A percentile compares a stretch with the other conserved stretches of the same genome.
Conservation (phyloP, 148 eudicot genomes). For the Limonium bicolor region DNA sequence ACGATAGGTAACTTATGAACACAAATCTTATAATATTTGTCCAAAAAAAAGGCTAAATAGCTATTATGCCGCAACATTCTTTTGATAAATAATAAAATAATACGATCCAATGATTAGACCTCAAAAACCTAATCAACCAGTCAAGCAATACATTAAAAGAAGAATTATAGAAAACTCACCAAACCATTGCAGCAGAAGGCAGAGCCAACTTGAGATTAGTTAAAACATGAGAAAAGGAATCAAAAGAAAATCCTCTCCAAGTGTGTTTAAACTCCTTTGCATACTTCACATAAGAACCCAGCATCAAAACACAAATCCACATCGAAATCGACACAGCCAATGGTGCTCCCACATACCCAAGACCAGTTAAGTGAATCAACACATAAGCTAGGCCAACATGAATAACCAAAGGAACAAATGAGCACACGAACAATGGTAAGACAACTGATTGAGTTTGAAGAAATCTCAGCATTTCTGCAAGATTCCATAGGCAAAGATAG, state of each 20-base stretch:
- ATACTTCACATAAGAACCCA: constrained; percentile 23
- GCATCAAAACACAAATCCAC: constrained; percentile 43
- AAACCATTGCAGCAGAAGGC: constrained; percentile 87
- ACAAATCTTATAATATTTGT: background rate
- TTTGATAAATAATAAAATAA: constrained; percentile 3
- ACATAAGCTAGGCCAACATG: constrained; percentile 31
- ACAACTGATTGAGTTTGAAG: constrained; percentile 72
- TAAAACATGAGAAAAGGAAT: constrained; percentile 26
- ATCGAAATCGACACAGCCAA: constrained; percentile 54
- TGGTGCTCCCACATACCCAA: constrained; percentile 55
- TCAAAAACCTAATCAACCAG: too few species aligned
- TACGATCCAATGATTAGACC: too few species aligned
- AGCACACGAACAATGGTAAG: constrained; percentile 37
- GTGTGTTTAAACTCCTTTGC: constrained; percentile 29
- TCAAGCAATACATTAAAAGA: background rate
- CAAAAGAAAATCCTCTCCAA: constrained; percentile 45
- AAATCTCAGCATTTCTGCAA: constrained; percentile 62
- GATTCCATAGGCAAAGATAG: constrained; percentile 43
- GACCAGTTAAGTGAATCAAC: constrained; percentile 28
- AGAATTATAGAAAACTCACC: constrained; percentile 30
- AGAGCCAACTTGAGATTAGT: constrained; percentile 44
- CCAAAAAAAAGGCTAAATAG: background rate
- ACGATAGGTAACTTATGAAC: background rate
- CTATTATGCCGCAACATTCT: too few species aligned
- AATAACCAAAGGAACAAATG: constrained; percentile 27